Evolutionary conservation across 257 asterid genomes (phyloP).

Genomic region (Osmanthus fragrans): DNA sequence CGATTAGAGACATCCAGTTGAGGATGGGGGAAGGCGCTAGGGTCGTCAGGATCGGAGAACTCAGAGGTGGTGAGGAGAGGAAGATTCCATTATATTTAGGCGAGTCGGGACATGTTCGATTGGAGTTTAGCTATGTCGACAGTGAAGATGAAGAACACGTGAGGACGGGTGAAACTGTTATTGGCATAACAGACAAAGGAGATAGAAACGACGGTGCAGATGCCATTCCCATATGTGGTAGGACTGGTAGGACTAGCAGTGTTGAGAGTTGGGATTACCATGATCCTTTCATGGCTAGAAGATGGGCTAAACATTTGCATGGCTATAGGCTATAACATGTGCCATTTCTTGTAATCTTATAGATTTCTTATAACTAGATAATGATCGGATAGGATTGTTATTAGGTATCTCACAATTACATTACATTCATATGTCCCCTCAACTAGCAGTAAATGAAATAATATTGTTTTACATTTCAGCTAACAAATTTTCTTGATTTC

Average conservation of each 20-base stretch:
- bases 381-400: neutral
- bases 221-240: constrained; percentile 39
- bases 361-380: neutral
- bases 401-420: neutral
- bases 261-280: constrained; percentile 84
- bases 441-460: neutral
- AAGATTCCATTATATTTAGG: constrained; percentile 51
- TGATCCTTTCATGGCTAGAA: constrained; percentile 89
- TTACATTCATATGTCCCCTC: neutral
- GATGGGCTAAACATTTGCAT: constrained; percentile 97
- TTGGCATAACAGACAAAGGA: constrained; percentile 45
- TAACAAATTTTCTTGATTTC: too few species aligned
- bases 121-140: constrained; percentile 76
- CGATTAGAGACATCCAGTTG: constrained; percentile 59
- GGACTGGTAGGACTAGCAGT: constrained; percentile 67
- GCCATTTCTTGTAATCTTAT: neutral
- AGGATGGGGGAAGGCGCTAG: constrained; percentile 57
- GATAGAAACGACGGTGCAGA: constrained; percentile 39
- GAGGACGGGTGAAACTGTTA: constrained; percentile 54
- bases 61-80: constrained; percentile 88
- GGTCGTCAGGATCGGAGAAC: constrained; percentile 69
- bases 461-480: neutral
- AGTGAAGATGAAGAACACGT: constrained; percentile 49
- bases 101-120: constrained; percentile 40
- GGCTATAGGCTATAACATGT: constrained; percentile 57